Percentiles rank a stretch among this genome's conserved stretches.
These are phyloP conservation scores for Flaveria robusta DNA, from an alignment of 129 eudicot genomes.

Conservation along the genomic window DNA sequence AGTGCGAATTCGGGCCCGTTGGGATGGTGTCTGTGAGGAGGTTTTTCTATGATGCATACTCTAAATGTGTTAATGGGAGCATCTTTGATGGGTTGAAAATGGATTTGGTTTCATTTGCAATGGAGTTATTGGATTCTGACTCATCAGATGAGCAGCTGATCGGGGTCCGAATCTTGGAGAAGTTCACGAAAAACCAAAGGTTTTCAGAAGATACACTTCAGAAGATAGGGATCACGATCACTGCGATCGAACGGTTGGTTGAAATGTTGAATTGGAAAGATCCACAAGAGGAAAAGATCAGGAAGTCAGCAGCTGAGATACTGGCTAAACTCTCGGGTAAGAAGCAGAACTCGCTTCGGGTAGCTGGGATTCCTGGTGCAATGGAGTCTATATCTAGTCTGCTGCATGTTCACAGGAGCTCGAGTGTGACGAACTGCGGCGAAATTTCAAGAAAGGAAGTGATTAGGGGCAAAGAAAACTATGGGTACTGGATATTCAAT, in stretches of 20 bases:
- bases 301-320: constrained; percentile 75
- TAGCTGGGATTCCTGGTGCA: constrained; percentile 89
- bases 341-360: constrained; percentile 77
- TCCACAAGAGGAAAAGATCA: constrained; percentile 76
- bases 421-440: constrained; percentile 38
- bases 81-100: constrained; percentile 88
- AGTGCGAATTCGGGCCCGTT: constrained; percentile 65
- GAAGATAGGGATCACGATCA: constrained; percentile 67
- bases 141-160: constrained; percentile 89
- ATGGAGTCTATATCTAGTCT: constrained; percentile 82
- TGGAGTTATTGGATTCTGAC: constrained; percentile 75
- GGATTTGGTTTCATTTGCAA: constrained; percentile 90
- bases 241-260: constrained; percentile 71
- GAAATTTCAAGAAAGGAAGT: constrained; percentile 54
- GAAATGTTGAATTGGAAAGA: constrained; percentile 97
- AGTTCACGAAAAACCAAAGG: constrained; percentile 47
- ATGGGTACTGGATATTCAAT: constrained; percentile 67
- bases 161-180: constrained; percentile 59
- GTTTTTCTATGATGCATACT: constrained; percentile 88
- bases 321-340: constrained; percentile 62
- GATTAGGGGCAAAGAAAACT: constrained; percentile 45
- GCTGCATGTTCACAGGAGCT: constrained; percentile 42
- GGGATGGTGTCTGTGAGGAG: constrained; percentile 67
- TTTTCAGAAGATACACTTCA: constrained; percentile 79
- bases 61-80: constrained; percentile 75